Evolutionary conservation across 768 basidiomycete species (phyloP).

Genomic region (Inosperma sp.): DNA sequence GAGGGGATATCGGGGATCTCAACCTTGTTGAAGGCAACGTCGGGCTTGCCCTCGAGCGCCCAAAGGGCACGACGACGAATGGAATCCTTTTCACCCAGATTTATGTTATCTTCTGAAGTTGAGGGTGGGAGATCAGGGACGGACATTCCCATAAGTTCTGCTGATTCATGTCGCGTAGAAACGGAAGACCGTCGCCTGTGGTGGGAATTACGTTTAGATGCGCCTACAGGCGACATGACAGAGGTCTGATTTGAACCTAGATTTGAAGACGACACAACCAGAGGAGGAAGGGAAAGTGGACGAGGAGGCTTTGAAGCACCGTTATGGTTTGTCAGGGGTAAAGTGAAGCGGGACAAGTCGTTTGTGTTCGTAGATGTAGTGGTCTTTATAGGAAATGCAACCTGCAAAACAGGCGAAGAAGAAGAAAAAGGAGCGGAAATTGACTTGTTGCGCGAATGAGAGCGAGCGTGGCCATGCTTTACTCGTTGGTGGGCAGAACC

Average conservation of each 20-base stretch:
- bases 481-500: too few relatives aligned
- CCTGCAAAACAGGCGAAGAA: too few relatives aligned
- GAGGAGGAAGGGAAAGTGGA: slow-evolving; percentile 6
- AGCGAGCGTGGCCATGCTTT: slow-evolving; percentile 56
- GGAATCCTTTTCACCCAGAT: slow-evolving; percentile 69
- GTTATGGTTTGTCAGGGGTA: slow-evolving; percentile 22
- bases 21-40: slow-evolving; percentile 65
- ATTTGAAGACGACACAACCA: not conserved
- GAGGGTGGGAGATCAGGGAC: slow-evolving; percentile 62
- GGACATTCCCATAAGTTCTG: slow-evolving; percentile 84
- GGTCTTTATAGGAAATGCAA: too few relatives aligned
- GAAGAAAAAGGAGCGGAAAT: slow-evolving; percentile 40
- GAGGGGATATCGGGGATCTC: slow-evolving; percentile 77
- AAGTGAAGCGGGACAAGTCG: slow-evolving; percentile 27
- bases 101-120: slow-evolving; percentile 61
- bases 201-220: slow-evolving; percentile 74
- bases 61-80: slow-evolving; percentile 77
- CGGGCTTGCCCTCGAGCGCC: slow-evolving; percentile 83
- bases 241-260: too few relatives aligned
- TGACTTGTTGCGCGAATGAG: slow-evolving; percentile 68
- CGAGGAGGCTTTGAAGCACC: slow-evolving; percentile 7
- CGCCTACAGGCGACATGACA: too few relatives aligned
- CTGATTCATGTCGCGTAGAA: slow-evolving; percentile 84
- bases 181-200: slow-evolving; percentile 84
- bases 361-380: slow-evolving; percentile 34